Evolutionary conservation across 192 early-diverging fungal species (phyloP).

Genomic region (Jimgerdemannia flammicorona): DNA sequence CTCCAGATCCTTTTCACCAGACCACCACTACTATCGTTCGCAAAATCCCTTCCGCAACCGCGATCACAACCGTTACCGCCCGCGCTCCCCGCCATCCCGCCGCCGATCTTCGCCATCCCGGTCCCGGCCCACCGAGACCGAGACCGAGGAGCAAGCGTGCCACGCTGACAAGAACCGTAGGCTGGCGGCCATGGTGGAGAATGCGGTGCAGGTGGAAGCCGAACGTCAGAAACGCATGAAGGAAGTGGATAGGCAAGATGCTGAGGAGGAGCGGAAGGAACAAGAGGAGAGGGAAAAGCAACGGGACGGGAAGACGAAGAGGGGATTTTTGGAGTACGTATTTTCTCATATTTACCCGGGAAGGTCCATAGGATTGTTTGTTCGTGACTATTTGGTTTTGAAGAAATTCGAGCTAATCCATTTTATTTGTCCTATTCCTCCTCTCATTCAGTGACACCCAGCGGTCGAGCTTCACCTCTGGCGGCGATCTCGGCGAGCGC

Average conservation of each 20-base stretch:
- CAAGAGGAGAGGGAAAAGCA: constrained; percentile 16
- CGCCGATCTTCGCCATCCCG: not conserved
- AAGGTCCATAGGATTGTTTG: no score
- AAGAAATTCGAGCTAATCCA: no score
- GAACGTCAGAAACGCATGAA: constrained; percentile 25
- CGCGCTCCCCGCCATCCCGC: no score
- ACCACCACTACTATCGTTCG: no score
- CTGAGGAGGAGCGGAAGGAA: constrained; percentile 28
- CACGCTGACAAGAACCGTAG: constrained; percentile 5
- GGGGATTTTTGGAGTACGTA: not conserved
- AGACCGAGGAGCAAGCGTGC: not conserved
- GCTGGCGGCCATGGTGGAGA: constrained; percentile 36
- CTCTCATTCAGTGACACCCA: not conserved
- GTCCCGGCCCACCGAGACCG: not conserved
- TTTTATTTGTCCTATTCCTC: not conserved
- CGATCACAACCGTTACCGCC: no score
- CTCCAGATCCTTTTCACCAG: no score
- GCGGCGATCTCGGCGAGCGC: not conserved
- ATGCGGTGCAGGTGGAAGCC: constrained; percentile 32
- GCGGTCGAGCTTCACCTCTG: not conserved
- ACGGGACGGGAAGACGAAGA: not conserved
- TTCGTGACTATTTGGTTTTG: no score
- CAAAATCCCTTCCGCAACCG: no score
- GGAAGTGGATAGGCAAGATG: constrained; percentile 22
- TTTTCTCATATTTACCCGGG: no score